phyloP scores from a whole-genome alignment of 129 eudicot species.

The Dittrichia graveolens region DNA sequence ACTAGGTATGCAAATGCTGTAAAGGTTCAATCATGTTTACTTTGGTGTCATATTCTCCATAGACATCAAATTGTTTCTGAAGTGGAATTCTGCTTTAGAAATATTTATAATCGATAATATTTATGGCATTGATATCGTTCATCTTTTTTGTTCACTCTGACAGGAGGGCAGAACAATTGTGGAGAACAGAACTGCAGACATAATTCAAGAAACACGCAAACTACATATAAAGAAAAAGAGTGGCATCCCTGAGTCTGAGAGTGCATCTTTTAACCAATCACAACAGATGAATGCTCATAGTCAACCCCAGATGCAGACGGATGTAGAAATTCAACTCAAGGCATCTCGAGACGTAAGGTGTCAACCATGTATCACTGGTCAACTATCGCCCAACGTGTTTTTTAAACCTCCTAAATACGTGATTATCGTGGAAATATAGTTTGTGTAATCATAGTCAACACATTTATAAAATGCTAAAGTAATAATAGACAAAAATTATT shows the following conservation, averaged over 20 bases:
- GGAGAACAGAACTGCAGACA: slow-evolving; percentile 76
- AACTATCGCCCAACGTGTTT: neutral
- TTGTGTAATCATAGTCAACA: neutral
- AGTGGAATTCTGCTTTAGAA: neutral
- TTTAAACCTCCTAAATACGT: neutral
- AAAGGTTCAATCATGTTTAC: neutral
- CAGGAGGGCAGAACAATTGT: slow-evolving; percentile 77
- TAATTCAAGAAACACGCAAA: slow-evolving; percentile 82
- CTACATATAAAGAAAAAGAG: slow-evolving; percentile 60
- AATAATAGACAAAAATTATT: neutral
- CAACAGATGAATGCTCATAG: slow-evolving; percentile 32
- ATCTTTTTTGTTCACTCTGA: slow-evolving; percentile 8
- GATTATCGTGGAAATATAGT: neutral
- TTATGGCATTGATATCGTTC: neutral
- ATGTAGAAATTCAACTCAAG: slow-evolving; percentile 75
- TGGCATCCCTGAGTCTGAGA: slow-evolving; percentile 38
- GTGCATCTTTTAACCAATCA: slow-evolving; percentile 44
- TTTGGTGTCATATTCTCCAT: slow-evolving; percentile 3
- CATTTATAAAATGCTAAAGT: neutral
- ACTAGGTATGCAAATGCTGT: slow-evolving; percentile 1
- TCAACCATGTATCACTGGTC: slow-evolving; percentile 52
- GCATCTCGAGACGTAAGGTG: slow-evolving; percentile 99
- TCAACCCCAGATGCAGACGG: slow-evolving; percentile 50
- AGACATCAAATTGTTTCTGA: neutral
- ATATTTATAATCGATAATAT: neutral